A percentile compares a stretch with the other conserved stretches of the same genome.
phyloP scores from a whole-genome alignment of 2,329 filamentous ascomycete genomes.

The Mycogone perniciosa region DNA sequence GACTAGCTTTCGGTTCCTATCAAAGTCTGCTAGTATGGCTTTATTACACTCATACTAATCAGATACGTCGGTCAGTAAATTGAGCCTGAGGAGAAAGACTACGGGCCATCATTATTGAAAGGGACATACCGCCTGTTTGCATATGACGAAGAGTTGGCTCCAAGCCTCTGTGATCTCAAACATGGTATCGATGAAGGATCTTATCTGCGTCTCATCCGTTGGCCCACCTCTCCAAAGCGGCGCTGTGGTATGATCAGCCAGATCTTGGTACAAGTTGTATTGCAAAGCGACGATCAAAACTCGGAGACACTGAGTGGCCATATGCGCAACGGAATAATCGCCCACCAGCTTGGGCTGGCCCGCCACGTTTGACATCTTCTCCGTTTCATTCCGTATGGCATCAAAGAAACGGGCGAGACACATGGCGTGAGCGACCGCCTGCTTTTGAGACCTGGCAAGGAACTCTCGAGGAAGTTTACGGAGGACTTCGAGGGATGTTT shows the following conservation, averaged over 20 bases:
- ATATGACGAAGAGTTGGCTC: slow-evolving; percentile 23
- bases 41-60: slow-evolving; percentile 24
- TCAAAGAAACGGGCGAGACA: slow-evolving; percentile 31
- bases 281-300: slow-evolving; percentile 31
- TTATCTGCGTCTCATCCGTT: slow-evolving; percentile 27
- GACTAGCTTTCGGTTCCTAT: slow-evolving; percentile 23
- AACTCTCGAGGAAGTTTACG: slow-evolving; percentile 31
- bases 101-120: too few relatives aligned
- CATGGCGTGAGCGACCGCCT: slow-evolving; percentile 34
- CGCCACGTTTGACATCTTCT: slow-evolving; percentile 18
- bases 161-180: slow-evolving; percentile 30
- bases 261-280: slow-evolving; percentile 29
- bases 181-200: slow-evolving; percentile 27
- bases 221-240: slow-evolving; percentile 29
- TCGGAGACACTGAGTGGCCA: slow-evolving; percentile 25
- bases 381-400: slow-evolving; percentile 26
- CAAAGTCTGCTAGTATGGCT: slow-evolving; percentile 26
- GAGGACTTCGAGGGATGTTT: slow-evolving; percentile 26
- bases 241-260: slow-evolving; percentile 31
- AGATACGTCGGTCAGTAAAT: not conserved
- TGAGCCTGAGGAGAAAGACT: not conserved
- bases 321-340: slow-evolving; percentile 27
- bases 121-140: slow-evolving; percentile 23
- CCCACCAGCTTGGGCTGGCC: slow-evolving; percentile 23
- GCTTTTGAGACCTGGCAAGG: slow-evolving; percentile 30